Evolutionary conservation across 225 moss, liverwort and hornwort genomes (phyloP).

Genomic region (Sphagnum contortum): DNA sequence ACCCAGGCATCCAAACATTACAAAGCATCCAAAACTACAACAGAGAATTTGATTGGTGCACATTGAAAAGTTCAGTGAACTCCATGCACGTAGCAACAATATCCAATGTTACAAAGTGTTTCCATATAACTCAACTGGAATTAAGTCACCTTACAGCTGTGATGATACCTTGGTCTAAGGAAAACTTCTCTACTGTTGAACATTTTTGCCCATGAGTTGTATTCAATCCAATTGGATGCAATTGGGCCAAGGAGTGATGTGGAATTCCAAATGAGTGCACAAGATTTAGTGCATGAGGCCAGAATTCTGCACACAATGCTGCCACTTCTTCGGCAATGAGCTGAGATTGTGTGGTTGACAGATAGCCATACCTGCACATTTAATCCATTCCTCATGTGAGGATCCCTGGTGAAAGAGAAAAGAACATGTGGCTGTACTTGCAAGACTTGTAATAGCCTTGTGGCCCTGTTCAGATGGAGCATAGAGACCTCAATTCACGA

Average conservation of each 20-base stretch:
- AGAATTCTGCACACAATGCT: slow-evolving; percentile 42
- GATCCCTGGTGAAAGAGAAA: neutral
- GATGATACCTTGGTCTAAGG: no score
- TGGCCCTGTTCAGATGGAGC: neutral
- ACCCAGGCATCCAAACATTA: no score
- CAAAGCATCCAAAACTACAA: no score
- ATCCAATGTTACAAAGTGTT: no score
- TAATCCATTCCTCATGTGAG: neutral
- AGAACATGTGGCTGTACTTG: no score
- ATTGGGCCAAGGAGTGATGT: slow-evolving; percentile 59
- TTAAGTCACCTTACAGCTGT: no score
- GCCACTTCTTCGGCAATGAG: slow-evolving; percentile 48
- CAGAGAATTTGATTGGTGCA: no score
- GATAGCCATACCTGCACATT: slow-evolving; percentile 52
- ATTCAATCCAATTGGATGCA: slow-evolving; percentile 69
- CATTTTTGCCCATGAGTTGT: slow-evolving; percentile 64
- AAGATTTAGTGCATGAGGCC: slow-evolving; percentile 60
- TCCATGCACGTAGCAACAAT: no score
- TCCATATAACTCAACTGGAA: no score
- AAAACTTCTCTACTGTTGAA: neutral
- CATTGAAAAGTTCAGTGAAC: no score
- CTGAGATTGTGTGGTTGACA: slow-evolving; percentile 49
- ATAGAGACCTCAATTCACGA: neutral
- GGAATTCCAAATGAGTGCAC: slow-evolving; percentile 75
- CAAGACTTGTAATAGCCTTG: no score